Evolutionary conservation across 192 early-diverging fungal genomes (phyloP).

Genomic region (Umbelopsis vinacea): DNA sequence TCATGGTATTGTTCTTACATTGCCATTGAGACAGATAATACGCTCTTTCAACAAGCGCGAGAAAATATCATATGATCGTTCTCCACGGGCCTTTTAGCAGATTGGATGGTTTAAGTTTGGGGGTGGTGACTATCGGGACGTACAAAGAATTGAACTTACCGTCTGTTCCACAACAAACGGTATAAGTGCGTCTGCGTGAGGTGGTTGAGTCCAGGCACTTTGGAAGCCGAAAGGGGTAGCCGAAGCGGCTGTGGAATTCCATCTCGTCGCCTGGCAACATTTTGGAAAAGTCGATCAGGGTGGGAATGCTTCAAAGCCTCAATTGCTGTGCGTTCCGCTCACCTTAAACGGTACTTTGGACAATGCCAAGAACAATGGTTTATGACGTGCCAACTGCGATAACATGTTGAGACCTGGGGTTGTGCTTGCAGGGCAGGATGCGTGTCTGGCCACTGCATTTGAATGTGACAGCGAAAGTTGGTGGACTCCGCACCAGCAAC

Average conservation of each 20-base stretch:
- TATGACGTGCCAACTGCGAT: not conserved
- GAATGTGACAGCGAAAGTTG: not conserved
- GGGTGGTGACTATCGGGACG: not conserved
- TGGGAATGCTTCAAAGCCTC: not conserved
- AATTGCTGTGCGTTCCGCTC: not conserved
- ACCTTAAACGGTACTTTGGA: not conserved
- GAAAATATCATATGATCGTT: slow-evolving; percentile 97
- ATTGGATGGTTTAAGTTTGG: not conserved
- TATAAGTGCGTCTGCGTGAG: slow-evolving; percentile 48
- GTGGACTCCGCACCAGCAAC: not conserved
- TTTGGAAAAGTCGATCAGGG: not conserved
- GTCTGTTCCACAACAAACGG: slow-evolving; percentile 72
- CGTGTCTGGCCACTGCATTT: not conserved
- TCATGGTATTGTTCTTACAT: slow-evolving; percentile 46
- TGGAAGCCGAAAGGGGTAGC: slow-evolving; percentile 14
- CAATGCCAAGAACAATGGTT: not conserved
- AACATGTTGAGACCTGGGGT: not conserved
- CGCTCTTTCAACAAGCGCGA: slow-evolving; percentile 95
- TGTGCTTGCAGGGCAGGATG: not conserved
- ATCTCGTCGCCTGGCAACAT: not conserved
- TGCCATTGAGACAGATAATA: slow-evolving; percentile 95
- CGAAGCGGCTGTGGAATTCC: not conserved
- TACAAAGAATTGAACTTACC: slow-evolving; percentile 35
- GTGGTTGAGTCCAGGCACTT: slow-evolving; percentile 35
- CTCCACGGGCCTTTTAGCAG: slow-evolving; percentile 67